Evolutionary conservation across 108 stramenopile genomes (phyloP).

Genomic region (Pseudonitzschia multiseries): DNA sequence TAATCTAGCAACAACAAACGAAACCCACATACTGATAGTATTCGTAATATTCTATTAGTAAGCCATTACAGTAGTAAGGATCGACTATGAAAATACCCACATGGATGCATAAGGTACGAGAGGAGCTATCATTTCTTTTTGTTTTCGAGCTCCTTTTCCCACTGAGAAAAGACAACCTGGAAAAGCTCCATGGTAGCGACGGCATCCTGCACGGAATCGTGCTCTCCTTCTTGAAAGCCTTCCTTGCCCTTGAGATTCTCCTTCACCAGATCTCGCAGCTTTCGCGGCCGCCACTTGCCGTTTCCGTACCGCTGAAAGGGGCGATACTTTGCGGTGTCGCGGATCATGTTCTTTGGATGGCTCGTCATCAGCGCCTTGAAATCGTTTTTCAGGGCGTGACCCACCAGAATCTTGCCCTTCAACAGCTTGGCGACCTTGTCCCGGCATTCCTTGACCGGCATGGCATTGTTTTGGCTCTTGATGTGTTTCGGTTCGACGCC

Average conservation of each 20-base stretch:
- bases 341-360: slow-evolving; percentile 75
- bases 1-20: too few species aligned
- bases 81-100: too few species aligned
- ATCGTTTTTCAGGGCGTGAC: slow-evolving; percentile 96
- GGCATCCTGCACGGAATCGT: slow-evolving; percentile 85
- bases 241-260: slow-evolving; percentile 69
- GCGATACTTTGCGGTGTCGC: slow-evolving; percentile 92
- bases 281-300: slow-evolving; percentile 87
- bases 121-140: slow-evolving; percentile 30
- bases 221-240: slow-evolving; percentile 69
- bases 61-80: too few species aligned
- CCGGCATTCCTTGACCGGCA: slow-evolving; percentile 78
- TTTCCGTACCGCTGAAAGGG: slow-evolving; percentile 77
- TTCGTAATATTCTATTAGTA: too few species aligned
- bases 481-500: slow-evolving; percentile 86
- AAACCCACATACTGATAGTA: too few species aligned
- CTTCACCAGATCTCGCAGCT: slow-evolving; percentile 86
- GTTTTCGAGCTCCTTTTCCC: slow-evolving; percentile 69
- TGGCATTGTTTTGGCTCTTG: slow-evolving; percentile 50
- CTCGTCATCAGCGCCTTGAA: slow-evolving; percentile 87
- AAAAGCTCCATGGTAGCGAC: slow-evolving; percentile 84
- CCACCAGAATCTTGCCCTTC: slow-evolving; percentile 89
- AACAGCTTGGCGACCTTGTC: slow-evolving; percentile 70
- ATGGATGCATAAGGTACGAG: too few species aligned
- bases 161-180: slow-evolving; percentile 58